phyloP scores from a whole-genome alignment of 2,329 filamentous ascomycete species.

The Trematosphaeria pertusa region DNA sequence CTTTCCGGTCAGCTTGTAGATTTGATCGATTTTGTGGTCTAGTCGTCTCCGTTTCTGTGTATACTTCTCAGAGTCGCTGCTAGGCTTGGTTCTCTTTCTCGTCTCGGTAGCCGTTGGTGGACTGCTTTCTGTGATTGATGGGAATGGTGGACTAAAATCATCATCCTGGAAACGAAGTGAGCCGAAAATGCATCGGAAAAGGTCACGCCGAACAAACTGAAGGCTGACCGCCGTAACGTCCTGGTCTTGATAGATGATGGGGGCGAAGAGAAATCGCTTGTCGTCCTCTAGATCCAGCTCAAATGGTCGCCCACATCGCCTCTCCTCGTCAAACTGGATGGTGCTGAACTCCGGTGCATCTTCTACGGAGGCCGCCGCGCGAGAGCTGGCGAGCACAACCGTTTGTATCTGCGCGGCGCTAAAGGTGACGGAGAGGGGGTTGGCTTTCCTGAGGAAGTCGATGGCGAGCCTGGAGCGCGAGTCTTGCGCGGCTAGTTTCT shows the following conservation, averaged over 20 bases:
- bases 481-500: conserved; percentile 10
- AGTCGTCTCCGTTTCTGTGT: too few relatives aligned
- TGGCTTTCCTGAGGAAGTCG: conserved; percentile 20
- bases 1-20: too few relatives aligned
- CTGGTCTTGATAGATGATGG: conserved; percentile 10
- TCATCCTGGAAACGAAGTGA: too few relatives aligned
- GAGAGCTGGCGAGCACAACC: conserved; percentile 10
- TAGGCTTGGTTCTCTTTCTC: too few relatives aligned
- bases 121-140: too few relatives aligned
- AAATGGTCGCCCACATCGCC: conserved; percentile 13
- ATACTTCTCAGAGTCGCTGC: too few relatives aligned
- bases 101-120: too few relatives aligned
- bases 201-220: conserved; percentile 10
- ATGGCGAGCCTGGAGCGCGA: conserved; percentile 13
- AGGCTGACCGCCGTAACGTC: conserved; percentile 4
- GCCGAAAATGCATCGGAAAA: conserved; percentile 17
- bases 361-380: conserved; percentile 2
- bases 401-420: conserved; percentile 6
- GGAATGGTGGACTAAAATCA: too few relatives aligned
- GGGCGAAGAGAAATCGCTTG: conserved; percentile 15
- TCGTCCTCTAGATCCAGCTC: conserved; percentile 13
- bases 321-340: conserved; percentile 6
- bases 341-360: background rate
- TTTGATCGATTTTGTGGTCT: too few relatives aligned
- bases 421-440: conserved; percentile 12